Conservation (phyloP, 1,139 yeast genomes). For the Kodamaea anthophila region DNA sequence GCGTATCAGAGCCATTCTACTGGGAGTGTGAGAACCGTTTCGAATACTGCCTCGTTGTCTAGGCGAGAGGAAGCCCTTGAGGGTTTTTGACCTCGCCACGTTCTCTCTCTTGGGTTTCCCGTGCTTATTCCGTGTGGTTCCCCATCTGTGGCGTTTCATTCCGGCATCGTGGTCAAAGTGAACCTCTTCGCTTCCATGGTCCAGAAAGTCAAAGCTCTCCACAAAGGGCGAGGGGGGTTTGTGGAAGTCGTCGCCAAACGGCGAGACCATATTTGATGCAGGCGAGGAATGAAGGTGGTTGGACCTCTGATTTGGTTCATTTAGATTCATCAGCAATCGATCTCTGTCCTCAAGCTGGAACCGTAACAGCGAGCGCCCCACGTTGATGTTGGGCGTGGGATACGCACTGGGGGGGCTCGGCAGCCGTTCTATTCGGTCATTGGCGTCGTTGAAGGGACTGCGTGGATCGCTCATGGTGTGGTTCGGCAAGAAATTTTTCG, state of each 20-base stretch:
- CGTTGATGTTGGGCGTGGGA: conserved; percentile 23
- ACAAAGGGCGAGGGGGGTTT: conserved; percentile 9
- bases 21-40: conserved; percentile 4
- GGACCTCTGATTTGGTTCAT: no score
- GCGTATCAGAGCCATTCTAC: conserved; percentile 14
- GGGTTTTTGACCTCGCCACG: conserved; percentile 42
- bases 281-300: no score
- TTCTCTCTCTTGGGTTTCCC: conserved; percentile 55
- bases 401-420: conserved; percentile 2
- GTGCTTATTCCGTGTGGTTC: conserved; percentile 72
- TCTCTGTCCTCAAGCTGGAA: conserved; percentile 9
- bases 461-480: conserved; percentile 3
- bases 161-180: no score
- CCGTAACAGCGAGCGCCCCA: conserved; percentile 7
- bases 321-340: no score
- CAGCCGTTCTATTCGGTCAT: conserved; percentile 1
- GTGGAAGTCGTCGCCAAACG: conserved; percentile 16
- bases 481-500: not conserved
- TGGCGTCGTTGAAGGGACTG: conserved; percentile 3
- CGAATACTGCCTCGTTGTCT: conserved; percentile 2
- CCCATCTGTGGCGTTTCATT: conserved; percentile 83
- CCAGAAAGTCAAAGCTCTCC: conserved; percentile 10
- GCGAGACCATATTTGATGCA: no score
- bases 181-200: no score
- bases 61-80: conserved; percentile 27